Evolutionary conservation across 1,284 basidiomycete species (phyloP), one percentile per base, ranked within the genome.

Genomic region (Pseudozyma sp.): DNA sequence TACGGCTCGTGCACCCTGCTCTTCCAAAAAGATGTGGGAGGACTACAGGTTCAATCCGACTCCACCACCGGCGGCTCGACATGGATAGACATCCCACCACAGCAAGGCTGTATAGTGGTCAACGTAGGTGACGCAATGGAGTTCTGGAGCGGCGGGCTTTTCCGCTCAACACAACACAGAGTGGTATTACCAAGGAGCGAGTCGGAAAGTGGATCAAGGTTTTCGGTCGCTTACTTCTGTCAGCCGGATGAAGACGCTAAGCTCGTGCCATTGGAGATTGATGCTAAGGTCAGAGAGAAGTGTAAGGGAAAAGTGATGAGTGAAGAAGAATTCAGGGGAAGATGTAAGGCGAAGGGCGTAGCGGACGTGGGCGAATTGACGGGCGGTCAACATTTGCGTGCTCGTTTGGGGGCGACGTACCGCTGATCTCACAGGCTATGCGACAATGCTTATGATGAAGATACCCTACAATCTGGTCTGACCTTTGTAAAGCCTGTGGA

Each of bases 11-110:
- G 93, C 77, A 94, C 93, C 0, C 86, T 95, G 18, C 87, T 95
- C 9, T 94, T 94, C 86, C 93, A 94, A 85, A 93, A 93, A 81
- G 72, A 91, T 88, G 90, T 94, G 53, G 93, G 93, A 16, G 93
- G 93, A 1, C 87, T 95, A 14, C 91, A 95, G 82, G 92, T 93
- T 0, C 57, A 73, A 39, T 31, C 25, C 25, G 25, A 31, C 25
- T 31, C 25, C 25, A 31, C 25, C 25, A 58, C 49, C 21, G 43
- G 73, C 40, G 12, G 52, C 10, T 57, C 57, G 0, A 35, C 59
- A 19, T 94, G 90, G 86, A 87, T 91, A 63, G 88, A 92, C 55
- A 92, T 92, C 0, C 89, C 87, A 8, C 92, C 93, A 1, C 90
- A 93, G 89, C 89, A 90, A 5, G 92, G 89, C 12, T 93, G 92